A percentile compares a stretch with the other conserved stretches of the same genome.
phyloP scores from a whole-genome alignment of 352 stramenopile genomes.

The Phytophthora idaei region DNA sequence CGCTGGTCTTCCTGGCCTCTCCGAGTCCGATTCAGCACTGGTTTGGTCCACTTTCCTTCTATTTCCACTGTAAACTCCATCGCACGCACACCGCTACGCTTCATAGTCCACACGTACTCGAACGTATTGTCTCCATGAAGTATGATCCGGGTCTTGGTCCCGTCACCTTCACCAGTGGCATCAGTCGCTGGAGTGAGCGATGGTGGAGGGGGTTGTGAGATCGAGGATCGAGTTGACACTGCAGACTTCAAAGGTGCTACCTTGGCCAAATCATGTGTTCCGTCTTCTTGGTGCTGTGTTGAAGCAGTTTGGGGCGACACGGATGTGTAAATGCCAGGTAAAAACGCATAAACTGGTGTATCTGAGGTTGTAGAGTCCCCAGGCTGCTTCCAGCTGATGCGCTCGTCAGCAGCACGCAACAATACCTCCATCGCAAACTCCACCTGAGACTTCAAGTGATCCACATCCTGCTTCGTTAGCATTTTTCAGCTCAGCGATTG shows the following conservation, averaged over 20 bases:
- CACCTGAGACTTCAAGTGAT: conserved; percentile 60
- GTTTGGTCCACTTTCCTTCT: conserved; percentile 66
- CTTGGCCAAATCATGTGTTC: conserved; percentile 5
- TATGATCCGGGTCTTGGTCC: conserved; percentile 46
- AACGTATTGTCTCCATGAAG: conserved; percentile 86
- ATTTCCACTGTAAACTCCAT: conserved; percentile 84
- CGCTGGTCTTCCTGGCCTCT: conserved; percentile 76
- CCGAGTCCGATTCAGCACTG: conserved; percentile 76
- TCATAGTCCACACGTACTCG: conserved; percentile 78
- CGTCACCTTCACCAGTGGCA: conserved; percentile 28
- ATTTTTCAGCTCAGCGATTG: conserved; percentile 6
- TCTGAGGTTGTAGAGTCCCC: not conserved
- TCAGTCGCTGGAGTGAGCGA: not conserved
- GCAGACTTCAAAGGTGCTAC: conserved; percentile 8
- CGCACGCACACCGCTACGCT: conserved; percentile 46
- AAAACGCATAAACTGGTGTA: conserved; percentile 49
- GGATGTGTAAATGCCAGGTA: conserved; percentile 64
- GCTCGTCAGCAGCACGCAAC: conserved; percentile 58
- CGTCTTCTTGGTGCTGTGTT: conserved; percentile 20
- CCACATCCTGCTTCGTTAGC: conserved; percentile 39
- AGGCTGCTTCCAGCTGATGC: conserved; percentile 63
- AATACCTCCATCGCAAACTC: conserved; percentile 66
- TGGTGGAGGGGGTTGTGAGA: not conserved
- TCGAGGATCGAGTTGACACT: not conserved
- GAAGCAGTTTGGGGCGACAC: conserved; percentile 1